Conservation (phyloP, 768 basidiomycete species). For the Boletus reticuloceps region DNA sequence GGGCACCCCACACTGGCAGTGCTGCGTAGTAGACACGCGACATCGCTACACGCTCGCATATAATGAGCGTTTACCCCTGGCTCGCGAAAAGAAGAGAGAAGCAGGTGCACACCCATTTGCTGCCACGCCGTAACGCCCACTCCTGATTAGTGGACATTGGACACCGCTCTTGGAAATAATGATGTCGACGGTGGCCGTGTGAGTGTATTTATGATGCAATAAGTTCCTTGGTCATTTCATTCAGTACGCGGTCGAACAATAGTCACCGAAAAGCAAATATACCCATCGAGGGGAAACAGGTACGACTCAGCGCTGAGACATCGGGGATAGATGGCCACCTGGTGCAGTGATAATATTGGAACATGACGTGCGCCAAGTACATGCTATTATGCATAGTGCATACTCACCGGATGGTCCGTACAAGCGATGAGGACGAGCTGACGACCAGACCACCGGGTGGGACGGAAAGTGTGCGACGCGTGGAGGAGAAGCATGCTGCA, state of each 20-base stretch:
- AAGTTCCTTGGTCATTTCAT: neutral
- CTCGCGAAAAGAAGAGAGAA: neutral
- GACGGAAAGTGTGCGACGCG: slow-evolving; percentile 2
- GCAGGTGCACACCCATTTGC: neutral
- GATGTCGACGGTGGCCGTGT: too few species aligned
- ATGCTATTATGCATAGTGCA: neutral
- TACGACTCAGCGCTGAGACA: slow-evolving; percentile 3
- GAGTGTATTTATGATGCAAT: neutral
- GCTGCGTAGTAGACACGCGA: neutral
- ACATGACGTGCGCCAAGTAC: slow-evolving; percentile 3
- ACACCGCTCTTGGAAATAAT: slow-evolving; percentile 1
- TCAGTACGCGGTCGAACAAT: neutral
- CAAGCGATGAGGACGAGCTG: neutral
- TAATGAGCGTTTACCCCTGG: neutral
- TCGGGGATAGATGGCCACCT: slow-evolving; percentile 10
- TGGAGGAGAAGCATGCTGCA: slow-evolving; percentile 6
- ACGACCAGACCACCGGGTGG: neutral
- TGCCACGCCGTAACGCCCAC: neutral
- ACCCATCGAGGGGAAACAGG: slow-evolving; percentile 1
- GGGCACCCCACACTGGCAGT: slow-evolving; percentile 1
- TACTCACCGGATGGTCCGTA: neutral
- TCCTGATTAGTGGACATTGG: neutral
- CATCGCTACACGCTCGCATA: neutral
- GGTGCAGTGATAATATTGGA: slow-evolving; percentile 7
- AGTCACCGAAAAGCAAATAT: slow-evolving; percentile 3